Evolutionary conservation across 169 alveolate species (phyloP).

Genomic region (Cystoisospora suis): DNA sequence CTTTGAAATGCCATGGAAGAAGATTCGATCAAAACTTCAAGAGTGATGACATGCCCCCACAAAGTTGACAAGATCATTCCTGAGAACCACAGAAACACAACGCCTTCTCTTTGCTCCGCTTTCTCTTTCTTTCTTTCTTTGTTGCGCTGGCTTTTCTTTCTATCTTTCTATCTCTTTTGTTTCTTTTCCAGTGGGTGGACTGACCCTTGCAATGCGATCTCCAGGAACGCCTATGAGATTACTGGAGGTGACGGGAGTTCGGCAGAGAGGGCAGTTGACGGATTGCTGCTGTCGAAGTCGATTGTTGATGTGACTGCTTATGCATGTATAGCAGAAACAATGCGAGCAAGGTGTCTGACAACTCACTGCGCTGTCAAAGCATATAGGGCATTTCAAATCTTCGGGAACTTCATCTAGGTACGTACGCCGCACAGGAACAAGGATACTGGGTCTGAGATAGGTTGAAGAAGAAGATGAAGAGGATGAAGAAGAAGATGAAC

Average conservation of each 20-base stretch:
- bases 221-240: slow-evolving; percentile 54
- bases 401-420: slow-evolving; percentile 66
- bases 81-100: too few relatives aligned
- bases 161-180: not conserved
- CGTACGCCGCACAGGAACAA: slow-evolving; percentile 63
- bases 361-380: slow-evolving; percentile 64
- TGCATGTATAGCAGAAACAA: slow-evolving; percentile 60
- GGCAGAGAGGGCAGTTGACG: slow-evolving; percentile 64
- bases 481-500: too few relatives aligned
- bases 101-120: too few relatives aligned
- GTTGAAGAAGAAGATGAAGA: too few relatives aligned
- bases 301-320: slow-evolving; percentile 63
- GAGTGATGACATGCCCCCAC: too few relatives aligned
- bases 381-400: slow-evolving; percentile 65
- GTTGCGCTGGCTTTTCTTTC: not conserved
- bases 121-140: not conserved
- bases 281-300: slow-evolving; percentile 57
- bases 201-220: slow-evolving; percentile 51
- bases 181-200: not conserved
- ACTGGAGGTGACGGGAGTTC: slow-evolving; percentile 42
- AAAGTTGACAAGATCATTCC: too few relatives aligned
- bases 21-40: too few relatives aligned
- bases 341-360: slow-evolving; percentile 67
- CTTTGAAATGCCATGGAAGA: too few relatives aligned
- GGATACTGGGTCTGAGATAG: slow-evolving; percentile 17